Conservation (phyloP, 306 rosid genomes). For the Cucumis melo region DNA sequence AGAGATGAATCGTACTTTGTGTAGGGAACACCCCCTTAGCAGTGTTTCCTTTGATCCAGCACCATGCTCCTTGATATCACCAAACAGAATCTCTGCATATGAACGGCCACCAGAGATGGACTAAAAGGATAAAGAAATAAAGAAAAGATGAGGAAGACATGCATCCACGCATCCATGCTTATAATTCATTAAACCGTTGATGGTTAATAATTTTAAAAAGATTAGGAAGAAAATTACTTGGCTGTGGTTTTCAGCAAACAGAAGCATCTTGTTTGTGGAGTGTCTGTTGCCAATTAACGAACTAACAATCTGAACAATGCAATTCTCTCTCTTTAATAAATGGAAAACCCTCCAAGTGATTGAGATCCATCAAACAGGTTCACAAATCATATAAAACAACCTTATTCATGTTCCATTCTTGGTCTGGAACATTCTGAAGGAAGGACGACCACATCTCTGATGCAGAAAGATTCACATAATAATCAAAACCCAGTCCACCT, state of each 20-base stretch:
- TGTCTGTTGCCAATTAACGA: slow-evolving; percentile 52
- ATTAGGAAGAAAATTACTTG: slow-evolving; percentile 37
- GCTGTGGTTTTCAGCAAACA: slow-evolving; percentile 85
- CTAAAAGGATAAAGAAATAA: slow-evolving; percentile 25
- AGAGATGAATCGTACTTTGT: slow-evolving; percentile 46
- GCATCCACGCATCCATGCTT: not conserved
- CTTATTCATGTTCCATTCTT: slow-evolving; percentile 92
- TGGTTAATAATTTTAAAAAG: not conserved
- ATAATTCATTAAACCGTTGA: not conserved
- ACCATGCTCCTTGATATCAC: slow-evolving; percentile 36
- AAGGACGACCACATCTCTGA: slow-evolving; percentile 83
- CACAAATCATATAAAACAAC: slow-evolving; percentile 21
- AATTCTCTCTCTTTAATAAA: not conserved
- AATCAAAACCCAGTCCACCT: slow-evolving; percentile 98
- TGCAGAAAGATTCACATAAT: slow-evolving; percentile 67
- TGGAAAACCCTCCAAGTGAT: slow-evolving; percentile 4
- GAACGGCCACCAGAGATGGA: slow-evolving; percentile 86
- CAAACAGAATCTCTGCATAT: slow-evolving; percentile 78
- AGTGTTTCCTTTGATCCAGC: slow-evolving; percentile 31
- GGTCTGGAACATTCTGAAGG: slow-evolving; percentile 65
- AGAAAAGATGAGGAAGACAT: not conserved
- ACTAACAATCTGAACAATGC: slow-evolving; percentile 48
- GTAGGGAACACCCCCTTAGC: slow-evolving; percentile 77
- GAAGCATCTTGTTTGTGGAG: slow-evolving; percentile 54
- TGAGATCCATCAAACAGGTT: not conserved